A percentile compares a stretch with the other conserved stretches of the same genome.
These are phyloP conservation scores for Microdochium bolleyi DNA, from an alignment of 2,329 filamentous ascomycete genomes.

Conservation along the genomic window DNA sequence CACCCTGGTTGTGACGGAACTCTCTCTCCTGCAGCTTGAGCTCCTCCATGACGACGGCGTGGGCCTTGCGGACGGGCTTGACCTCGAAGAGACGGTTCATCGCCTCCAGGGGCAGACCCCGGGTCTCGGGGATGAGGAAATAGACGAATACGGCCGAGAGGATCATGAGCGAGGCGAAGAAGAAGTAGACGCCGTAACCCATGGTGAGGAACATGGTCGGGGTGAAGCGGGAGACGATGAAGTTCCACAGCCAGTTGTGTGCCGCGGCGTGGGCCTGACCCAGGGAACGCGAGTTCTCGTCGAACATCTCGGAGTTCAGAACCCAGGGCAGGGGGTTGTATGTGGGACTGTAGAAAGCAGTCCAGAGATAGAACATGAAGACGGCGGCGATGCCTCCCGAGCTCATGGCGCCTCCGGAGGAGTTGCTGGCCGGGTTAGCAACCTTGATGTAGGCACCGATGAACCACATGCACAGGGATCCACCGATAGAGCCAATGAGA, in stretches of 20 bases:
- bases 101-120: conserved; percentile 54
- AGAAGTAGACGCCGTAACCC: conserved; percentile 60
- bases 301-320: conserved; percentile 68
- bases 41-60: conserved; percentile 34
- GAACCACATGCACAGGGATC: conserved; percentile 56
- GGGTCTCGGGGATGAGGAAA: conserved; percentile 59
- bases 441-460: conserved; percentile 54
- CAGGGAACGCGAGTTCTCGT: conserved; percentile 59
- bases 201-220: conserved; percentile 54
- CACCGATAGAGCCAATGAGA: conserved; percentile 48
- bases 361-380: conserved; percentile 71
- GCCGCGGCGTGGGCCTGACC: conserved; percentile 65
- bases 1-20: conserved; percentile 16
- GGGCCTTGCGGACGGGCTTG: conserved; percentile 35
- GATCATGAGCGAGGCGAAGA: conserved; percentile 59
- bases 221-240: conserved; percentile 60
- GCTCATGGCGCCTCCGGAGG: conserved; percentile 16
- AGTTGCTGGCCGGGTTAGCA: conserved; percentile 25
- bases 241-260: conserved; percentile 69
- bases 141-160: conserved; percentile 49
- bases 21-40: conserved; percentile 25
- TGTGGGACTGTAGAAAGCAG: conserved; percentile 61
- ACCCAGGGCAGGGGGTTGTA: conserved; percentile 76
- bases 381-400: conserved; percentile 43
- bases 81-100: conserved; percentile 55